Evolutionary conservation across 805 yeast genomes (phyloP), one percentile per base, ranked within the genome.

Genomic region (Wickerhamomyces rabaulensis): DNA sequence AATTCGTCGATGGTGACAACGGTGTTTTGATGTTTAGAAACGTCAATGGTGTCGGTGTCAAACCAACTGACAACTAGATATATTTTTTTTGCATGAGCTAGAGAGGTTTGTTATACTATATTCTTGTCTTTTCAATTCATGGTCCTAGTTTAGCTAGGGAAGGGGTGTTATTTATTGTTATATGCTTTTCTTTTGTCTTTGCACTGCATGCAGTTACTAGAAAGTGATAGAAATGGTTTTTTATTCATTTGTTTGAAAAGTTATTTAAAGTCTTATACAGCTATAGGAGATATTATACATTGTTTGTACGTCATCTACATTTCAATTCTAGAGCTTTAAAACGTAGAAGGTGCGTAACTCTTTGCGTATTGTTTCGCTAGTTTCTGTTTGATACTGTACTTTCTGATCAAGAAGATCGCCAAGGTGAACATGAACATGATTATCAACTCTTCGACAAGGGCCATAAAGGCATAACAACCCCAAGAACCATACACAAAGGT

Each of bases 11-110:
- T 51, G 87, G 84, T 56, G 75, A 76, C 41, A 70, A 74, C 6
- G 88, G 88, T 50, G 80, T 85, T 52, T 64, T 69, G 65, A 80
- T 80, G 87, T 80, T 68, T 61, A 79, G 87, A 76, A 80, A 80
- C 60, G 66, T 69, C 51, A 80, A 80, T 53, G 62, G 63, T 43
- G 55, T 67, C 45, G 77, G 77, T 58, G 58, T 60, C 40, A 60
- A 61, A 44, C 70, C 74, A 47, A 45, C 39, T 36, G 39, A 36
- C 12, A 16, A 33, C 5, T 33, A 20, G 37, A 19, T 29, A 31
- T 33, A n/a, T 3, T 17, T 19, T 38, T 15, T 21, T 38, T 21
- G 17, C 16, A 22, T 38, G 15, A 19, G 8, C 23, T 22, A 22
- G 23, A 22, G 13, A 27, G 10, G n/a, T 12, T 27, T 27, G 9